These are phyloP conservation scores for Saitozyma sp. DNA, from an alignment of 768 basidiomycete species.

Conservation along the genomic window DNA sequence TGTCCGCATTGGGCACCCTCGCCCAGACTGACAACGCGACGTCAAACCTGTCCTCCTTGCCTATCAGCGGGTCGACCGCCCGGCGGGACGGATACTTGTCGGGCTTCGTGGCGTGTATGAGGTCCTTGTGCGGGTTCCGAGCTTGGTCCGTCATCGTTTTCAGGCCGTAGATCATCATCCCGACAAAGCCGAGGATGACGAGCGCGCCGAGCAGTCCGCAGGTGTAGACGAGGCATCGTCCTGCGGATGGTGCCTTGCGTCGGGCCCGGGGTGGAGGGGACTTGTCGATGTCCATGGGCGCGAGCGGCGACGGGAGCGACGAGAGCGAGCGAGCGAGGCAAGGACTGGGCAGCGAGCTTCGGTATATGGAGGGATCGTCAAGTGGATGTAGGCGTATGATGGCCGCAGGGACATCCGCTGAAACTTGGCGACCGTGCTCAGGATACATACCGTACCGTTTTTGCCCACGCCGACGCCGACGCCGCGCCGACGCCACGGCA, in stretches of 20 bases:
- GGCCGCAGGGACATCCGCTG: no score
- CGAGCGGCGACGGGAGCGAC: no score
- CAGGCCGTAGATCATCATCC: not conserved
- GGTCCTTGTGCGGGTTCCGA: conserved; percentile 13
- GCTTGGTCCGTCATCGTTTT: not conserved
- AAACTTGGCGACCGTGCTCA: no score
- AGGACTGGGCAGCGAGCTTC: no score
- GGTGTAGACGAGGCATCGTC: not conserved
- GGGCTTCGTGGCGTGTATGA: conserved; percentile 14
- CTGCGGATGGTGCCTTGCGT: not conserved
- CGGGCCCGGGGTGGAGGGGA: not conserved
- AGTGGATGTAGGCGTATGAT: no score
- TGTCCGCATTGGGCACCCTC: conserved; percentile 14
- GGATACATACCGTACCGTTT: no score
- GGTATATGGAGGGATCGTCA: no score
- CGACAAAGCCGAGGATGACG: not conserved
- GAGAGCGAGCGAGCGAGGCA: no score
- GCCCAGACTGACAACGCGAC: conserved; percentile 10
- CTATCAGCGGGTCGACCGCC: conserved; percentile 13
- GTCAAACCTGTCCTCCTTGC: conserved; percentile 14
- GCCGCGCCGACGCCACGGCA: no score
- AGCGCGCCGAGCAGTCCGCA: not conserved
- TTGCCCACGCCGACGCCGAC: no score
- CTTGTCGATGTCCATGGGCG: no score
- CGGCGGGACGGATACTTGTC: not conserved